Evolutionary conservation across 2,329 filamentous ascomycete genomes (phyloP), one percentile per base, ranked within the genome.

Genomic region (Botrytis deweyae): DNA sequence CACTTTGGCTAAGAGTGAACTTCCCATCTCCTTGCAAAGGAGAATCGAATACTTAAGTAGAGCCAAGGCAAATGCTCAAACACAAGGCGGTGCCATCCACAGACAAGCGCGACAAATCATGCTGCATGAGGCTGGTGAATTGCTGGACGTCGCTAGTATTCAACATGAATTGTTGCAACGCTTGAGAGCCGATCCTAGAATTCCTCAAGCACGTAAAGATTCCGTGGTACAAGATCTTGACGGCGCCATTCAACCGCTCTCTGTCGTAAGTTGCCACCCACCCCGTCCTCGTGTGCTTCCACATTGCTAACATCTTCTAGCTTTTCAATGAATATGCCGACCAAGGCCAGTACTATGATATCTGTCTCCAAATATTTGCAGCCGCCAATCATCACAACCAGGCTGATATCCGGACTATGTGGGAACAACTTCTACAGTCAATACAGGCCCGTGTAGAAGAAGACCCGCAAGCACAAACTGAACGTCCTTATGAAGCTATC

Each of bases 301-400:
- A 36, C 25, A 44, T 36, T 46, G 49, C 74, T 78, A 75, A 78
- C 61, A 61, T 33, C 12, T 42, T 42, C 4, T 80, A 97, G 90
- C 89, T 99, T n/a, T 99, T 94, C 84, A 97, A 98, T 81, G 86
- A 90, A 76, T 99, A 94, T 79, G 94, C 95, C 72, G 95, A 98
- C 80, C 91, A 93, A 80, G 96, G 94, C 3, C 92, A 90, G 68
- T 99, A 99, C 86, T 95, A 94, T 83, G 96, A 98, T 81, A 88
- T 99, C 69, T 97, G 93, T 81, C 88, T 99, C 14, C 87, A 95
- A 74, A 97, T 99, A 80, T 98, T 95, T 85, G 92, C 97, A 82
- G 89, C 92, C 1, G 95, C 95, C 64, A 94, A 98, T 82, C 93
- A 97, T 85, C 92, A 95, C 78, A 97, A 95, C 79, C 87, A 93